These are phyloP conservation scores for Aspergillus viridinutans DNA, from an alignment of 2,329 filamentous ascomycete genomes.

Conservation along the genomic window DNA sequence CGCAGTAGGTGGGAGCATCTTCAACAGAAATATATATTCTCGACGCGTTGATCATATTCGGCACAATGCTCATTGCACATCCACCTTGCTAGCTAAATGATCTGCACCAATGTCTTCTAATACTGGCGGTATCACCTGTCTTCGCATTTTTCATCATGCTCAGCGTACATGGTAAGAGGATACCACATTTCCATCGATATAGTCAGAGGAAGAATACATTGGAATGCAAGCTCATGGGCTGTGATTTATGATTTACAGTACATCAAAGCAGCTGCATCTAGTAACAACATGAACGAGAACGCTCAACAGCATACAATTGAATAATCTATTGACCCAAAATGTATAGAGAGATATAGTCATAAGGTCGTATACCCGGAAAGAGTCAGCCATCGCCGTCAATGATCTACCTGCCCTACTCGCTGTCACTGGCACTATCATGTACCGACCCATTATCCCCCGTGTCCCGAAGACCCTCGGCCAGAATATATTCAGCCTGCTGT, in stretches of 20 bases:
- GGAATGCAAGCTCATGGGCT: background rate
- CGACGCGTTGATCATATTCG: background rate
- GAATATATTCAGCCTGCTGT: conserved; percentile 44
- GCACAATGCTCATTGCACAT: background rate
- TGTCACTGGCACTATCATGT: conserved; percentile 40
- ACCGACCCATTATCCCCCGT: conserved; percentile 32
- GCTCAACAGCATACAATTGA: background rate
- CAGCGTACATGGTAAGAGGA: background rate
- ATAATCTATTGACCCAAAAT: conserved; percentile 1
- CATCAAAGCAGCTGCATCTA: background rate
- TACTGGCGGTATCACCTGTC: background rate
- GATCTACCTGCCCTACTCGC: conserved; percentile 24
- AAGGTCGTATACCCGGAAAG: conserved; percentile 16
- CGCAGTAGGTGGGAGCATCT: background rate
- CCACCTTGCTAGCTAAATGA: background rate
- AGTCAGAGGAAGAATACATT: background rate
- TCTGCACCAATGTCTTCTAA: background rate
- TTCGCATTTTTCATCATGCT: background rate
- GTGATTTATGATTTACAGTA: background rate
- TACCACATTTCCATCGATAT: too few species aligned
- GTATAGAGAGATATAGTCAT: conserved; percentile 10
- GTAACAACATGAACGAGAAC: background rate
- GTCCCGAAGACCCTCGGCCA: conserved; percentile 42
- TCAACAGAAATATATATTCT: background rate
- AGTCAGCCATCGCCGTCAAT: background rate